Evolutionary conservation across 2,329 filamentous ascomycete species (phyloP).

Genomic region (Hypoxylon sp.): DNA sequence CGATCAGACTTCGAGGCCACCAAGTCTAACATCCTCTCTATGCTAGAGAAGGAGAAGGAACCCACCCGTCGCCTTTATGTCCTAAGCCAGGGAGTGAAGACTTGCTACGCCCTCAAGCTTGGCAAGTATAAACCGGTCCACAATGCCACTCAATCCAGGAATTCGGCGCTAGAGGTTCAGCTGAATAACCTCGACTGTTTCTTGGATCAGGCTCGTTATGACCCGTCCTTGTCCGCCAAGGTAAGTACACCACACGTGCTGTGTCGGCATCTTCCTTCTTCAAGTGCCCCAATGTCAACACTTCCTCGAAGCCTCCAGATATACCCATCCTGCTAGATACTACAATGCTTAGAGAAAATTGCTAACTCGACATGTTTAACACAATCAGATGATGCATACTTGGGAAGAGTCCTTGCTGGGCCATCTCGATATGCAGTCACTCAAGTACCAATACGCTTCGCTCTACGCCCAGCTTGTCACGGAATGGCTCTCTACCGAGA

Average conservation of each 20-base stretch:
- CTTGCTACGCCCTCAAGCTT: conserved; percentile 51
- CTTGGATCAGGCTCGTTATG: conserved; percentile 55
- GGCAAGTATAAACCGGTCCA: conserved; percentile 43
- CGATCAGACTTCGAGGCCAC: conserved; percentile 53
- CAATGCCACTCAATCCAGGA: conserved; percentile 45
- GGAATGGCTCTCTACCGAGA: conserved; percentile 58
- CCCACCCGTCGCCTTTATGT: conserved; percentile 49
- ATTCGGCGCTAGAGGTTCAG: conserved; percentile 49
- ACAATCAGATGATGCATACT: conserved; percentile 47
- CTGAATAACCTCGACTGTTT: conserved; percentile 57
- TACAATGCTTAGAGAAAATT: no score
- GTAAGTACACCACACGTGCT: no score
- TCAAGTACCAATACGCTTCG: conserved; percentile 58
- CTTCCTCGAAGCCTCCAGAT: no score
- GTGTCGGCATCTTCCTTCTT: no score
- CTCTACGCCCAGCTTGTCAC: conserved; percentile 61
- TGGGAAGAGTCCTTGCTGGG: conserved; percentile 55
- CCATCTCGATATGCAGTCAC: conserved; percentile 56
- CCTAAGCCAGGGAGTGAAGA: conserved; percentile 54
- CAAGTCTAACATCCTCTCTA: conserved; percentile 50
- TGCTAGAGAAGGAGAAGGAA: conserved; percentile 44
- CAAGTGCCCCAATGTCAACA: no score
- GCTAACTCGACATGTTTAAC: no score
- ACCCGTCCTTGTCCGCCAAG: conserved; percentile 55
- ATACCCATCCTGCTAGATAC: no score